A percentile compares a stretch with the other conserved stretches of the same genome.
Conservation (phyloP, 2,329 filamentous ascomycete species). For the Aureobasidium mangrovei region DNA sequence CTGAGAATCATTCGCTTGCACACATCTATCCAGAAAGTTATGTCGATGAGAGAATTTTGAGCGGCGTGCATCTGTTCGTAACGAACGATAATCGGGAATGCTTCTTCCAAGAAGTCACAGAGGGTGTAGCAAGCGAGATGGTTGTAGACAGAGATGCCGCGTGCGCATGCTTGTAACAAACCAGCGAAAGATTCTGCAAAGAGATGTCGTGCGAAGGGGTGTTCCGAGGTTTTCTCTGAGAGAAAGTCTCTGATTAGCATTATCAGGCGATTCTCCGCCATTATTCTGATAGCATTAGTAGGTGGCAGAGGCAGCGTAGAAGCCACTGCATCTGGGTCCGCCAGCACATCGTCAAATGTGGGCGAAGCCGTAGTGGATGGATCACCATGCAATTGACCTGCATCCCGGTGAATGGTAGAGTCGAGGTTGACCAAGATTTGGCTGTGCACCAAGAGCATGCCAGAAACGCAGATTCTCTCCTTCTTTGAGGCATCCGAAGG, state of each 20-base stretch:
- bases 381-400: conserved; percentile 30
- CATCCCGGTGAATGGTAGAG: conserved; percentile 70
- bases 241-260: conserved; percentile 76
- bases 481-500: conserved; percentile 39
- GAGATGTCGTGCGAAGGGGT: conserved; percentile 50
- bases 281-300: conserved; percentile 64
- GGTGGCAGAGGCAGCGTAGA: conserved; percentile 53
- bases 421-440: conserved; percentile 74
- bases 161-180: conserved; percentile 64
- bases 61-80: conserved; percentile 43
- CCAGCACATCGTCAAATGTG: conserved; percentile 59
- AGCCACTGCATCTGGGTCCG: conserved; percentile 57
- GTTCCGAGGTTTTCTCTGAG: conserved; percentile 49
- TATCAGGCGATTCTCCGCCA: conserved; percentile 83
- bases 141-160: conserved; percentile 70
- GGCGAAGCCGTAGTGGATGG: conserved; percentile 34
- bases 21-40: conserved; percentile 78
- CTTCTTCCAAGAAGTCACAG: conserved; percentile 85
- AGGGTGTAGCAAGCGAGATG: conserved; percentile 78
- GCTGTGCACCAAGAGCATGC: conserved; percentile 69
- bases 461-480: conserved; percentile 61
- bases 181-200: conserved; percentile 69
- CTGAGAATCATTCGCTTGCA: conserved; percentile 71
- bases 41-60: conserved; percentile 53
- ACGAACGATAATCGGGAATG: conserved; percentile 57